Base-by-base conservation (phyloP, 495 filamentous ascomycete species). In the Hypomontagnella monticulosa region DNA sequence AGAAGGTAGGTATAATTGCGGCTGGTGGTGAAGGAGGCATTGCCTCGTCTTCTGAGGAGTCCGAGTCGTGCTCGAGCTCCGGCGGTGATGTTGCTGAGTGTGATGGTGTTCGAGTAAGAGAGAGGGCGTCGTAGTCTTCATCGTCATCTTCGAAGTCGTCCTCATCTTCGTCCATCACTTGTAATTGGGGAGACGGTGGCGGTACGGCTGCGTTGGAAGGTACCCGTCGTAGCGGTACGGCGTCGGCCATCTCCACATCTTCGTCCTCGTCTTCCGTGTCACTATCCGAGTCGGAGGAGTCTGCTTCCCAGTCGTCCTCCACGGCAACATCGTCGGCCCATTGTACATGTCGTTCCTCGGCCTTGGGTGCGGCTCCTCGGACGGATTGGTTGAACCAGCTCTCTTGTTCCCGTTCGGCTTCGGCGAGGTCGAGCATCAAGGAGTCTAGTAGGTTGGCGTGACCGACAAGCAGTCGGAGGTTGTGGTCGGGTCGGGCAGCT, bases 371-470 rank as follows among this genome's bases (percentile, higher is more conserved):
- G 69, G 91, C 92, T 70, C 89, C 90, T 74, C 82, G 86, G 78
- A 97, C 91, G 60, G 91, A 92, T 79, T 94, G 88, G 86, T 97
- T 93, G 88, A 97, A 98, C 96, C 96, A 98, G 53, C 85, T 89
- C 78, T 98, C 95, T 77, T 98, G 95, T 75, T 98, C 93, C 61
- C 87, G 85, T 82, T 99, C 96, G 72, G 96, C 95, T 38, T 96
- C 91, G 76, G 91, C 88, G 14, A 99, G 91, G 74, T 97, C 93
- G 61, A 97, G 82, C 95, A 97, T 98, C 67, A 99, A 82, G 10
- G 88, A 88, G 81, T 99, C 95, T 69, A 99, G 91, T 11, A 99
- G 88, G 84, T 99, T 99, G 84, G 95, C 95, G 79, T 99, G 95
- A 58, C 96, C 86, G 63, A 99, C 95, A 53, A 99, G 87, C 10